A percentile compares a stretch with the other conserved stretches of the same genome.
Conservation (phyloP, 2,329 filamentous ascomycete genomes). For the Cladosporium halotolerans region DNA sequence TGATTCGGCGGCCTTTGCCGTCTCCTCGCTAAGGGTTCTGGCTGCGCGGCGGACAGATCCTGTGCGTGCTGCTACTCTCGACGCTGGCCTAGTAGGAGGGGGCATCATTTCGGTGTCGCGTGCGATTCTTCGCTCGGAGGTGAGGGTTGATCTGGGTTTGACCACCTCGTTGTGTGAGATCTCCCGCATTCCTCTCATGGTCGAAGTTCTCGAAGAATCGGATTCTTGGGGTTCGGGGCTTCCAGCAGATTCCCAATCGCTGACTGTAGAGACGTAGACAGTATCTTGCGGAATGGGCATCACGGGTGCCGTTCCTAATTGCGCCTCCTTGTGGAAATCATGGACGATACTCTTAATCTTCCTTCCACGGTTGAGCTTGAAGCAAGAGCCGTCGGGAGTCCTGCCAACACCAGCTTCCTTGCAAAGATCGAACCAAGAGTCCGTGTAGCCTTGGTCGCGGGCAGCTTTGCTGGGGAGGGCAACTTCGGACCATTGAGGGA, state of each 20-base stretch:
- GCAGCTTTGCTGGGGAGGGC: slow-evolving; percentile 38
- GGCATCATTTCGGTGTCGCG: slow-evolving; percentile 30
- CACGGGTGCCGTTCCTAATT: slow-evolving; percentile 41
- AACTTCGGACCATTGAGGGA: slow-evolving; percentile 43
- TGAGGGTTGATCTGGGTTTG: slow-evolving; percentile 13
- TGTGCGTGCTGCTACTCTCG: slow-evolving; percentile 20
- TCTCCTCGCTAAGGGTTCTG: slow-evolving; percentile 30
- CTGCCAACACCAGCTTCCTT: slow-evolving; percentile 46
- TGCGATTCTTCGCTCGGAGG: slow-evolving; percentile 17
- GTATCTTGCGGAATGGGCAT: slow-evolving; percentile 44
- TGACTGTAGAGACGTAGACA: slow-evolving; percentile 39
- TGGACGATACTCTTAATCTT: slow-evolving; percentile 44
- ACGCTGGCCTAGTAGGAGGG: slow-evolving; percentile 24
- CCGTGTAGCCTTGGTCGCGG: slow-evolving; percentile 42
- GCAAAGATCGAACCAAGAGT: slow-evolving; percentile 47
- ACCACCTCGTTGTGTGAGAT: slow-evolving; percentile 41
- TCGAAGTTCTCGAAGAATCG: slow-evolving; percentile 27
- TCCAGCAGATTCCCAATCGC: slow-evolving; percentile 25
- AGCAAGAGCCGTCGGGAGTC: slow-evolving; percentile 40
- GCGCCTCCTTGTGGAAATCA: slow-evolving; percentile 45
- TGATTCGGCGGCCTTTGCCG: slow-evolving; percentile 16
- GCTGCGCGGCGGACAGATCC: slow-evolving; percentile 25
- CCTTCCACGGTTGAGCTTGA: slow-evolving; percentile 42
- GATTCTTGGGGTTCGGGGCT: slow-evolving; percentile 33
- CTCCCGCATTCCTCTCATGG: slow-evolving; percentile 38